Evolutionary conservation across 495 filamentous ascomycete genomes (phyloP).

Genomic region (Entonaema liquescens): DNA sequence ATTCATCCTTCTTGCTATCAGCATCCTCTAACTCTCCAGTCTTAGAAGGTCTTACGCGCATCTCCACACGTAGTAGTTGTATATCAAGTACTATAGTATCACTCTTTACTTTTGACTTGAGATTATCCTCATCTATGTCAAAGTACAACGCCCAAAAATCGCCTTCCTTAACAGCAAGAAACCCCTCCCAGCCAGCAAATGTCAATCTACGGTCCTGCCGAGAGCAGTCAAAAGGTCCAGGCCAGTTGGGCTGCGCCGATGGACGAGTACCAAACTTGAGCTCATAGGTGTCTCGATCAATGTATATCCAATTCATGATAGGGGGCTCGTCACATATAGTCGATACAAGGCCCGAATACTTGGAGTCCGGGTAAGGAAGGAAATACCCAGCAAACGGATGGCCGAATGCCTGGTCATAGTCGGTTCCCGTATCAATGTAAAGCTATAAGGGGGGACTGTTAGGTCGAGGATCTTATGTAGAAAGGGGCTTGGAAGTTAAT

Average conservation of each 20-base stretch:
- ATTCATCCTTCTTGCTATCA: not conserved
- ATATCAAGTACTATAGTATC: slow-evolving; percentile 51
- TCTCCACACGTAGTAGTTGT: slow-evolving; percentile 54
- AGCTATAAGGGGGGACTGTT: slow-evolving; percentile 44
- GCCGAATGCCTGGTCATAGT: slow-evolving; percentile 46
- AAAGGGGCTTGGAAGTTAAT: not conserved
- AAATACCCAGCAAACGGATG: slow-evolving; percentile 63
- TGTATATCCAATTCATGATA: slow-evolving; percentile 64
- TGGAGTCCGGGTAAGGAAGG: slow-evolving; percentile 57
- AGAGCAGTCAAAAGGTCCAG: slow-evolving; percentile 58
- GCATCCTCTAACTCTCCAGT: not conserved
- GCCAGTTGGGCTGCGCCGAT: slow-evolving; percentile 51
- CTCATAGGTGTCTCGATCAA: slow-evolving; percentile 59
- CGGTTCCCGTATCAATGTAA: slow-evolving; percentile 50
- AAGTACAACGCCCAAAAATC: slow-evolving; percentile 60
- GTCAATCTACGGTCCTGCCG: slow-evolving; percentile 55
- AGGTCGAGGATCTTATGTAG: slow-evolving; percentile 1
- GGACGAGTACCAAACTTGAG: slow-evolving; percentile 57
- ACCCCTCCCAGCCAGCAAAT: slow-evolving; percentile 62
- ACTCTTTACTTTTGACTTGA: slow-evolving; percentile 48
- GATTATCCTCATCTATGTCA: slow-evolving; percentile 55
- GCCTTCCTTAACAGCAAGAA: slow-evolving; percentile 56
- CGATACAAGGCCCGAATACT: slow-evolving; percentile 58
- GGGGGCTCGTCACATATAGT: slow-evolving; percentile 59
- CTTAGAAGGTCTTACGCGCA: slow-evolving; percentile 38